Conservation (phyloP, 202 grass and related monocot genomes). For the Digitaria exilis region DNA sequence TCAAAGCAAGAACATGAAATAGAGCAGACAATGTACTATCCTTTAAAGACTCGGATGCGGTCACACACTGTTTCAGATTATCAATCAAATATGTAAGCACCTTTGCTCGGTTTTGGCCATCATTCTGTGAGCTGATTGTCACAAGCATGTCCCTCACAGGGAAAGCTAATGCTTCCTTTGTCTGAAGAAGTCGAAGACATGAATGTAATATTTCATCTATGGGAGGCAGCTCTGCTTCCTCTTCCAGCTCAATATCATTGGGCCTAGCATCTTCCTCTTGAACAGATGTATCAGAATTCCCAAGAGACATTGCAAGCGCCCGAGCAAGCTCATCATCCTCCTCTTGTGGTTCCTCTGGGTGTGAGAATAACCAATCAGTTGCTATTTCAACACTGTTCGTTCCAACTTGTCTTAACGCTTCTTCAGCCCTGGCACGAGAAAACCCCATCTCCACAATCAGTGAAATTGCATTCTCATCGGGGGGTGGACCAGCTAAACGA, state of each 20-base stretch:
- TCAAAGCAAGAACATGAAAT: slow-evolving; percentile 94
- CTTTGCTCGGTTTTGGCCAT: slow-evolving; percentile 80
- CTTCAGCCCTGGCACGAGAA: slow-evolving; percentile 90
- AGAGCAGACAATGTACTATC: slow-evolving; percentile 64
- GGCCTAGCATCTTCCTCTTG: slow-evolving; percentile 60
- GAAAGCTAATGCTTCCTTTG: slow-evolving; percentile 85
- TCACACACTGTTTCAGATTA: slow-evolving; percentile 71
- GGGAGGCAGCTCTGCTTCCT: slow-evolving; percentile 74
- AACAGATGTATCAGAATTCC: slow-evolving; percentile 66
- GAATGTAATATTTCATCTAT: slow-evolving; percentile 90
- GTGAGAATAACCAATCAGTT: slow-evolving; percentile 97
- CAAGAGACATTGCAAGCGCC: slow-evolving; percentile 95
- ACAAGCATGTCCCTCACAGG: slow-evolving; percentile 93
- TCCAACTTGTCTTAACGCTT: slow-evolving; percentile 91
- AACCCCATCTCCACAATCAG: slow-evolving; percentile 99
- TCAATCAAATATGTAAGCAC: slow-evolving; percentile 90
- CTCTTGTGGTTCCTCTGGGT: slow-evolving; percentile 94
- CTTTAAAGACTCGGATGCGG: slow-evolving; percentile 49
- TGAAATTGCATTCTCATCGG: slow-evolving; percentile 90
- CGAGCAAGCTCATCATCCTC: slow-evolving; percentile 98
- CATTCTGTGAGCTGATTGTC: slow-evolving; percentile 89
- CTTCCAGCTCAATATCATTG: slow-evolving; percentile 70
- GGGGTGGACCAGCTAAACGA: slow-evolving; percentile 78
- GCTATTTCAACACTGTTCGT: slow-evolving; percentile 97
- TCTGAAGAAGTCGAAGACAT: slow-evolving; percentile 77